phyloP scores from a whole-genome alignment of 2,329 filamentous ascomycete genomes.

The Paraphoma chrysanthemicola region DNA sequence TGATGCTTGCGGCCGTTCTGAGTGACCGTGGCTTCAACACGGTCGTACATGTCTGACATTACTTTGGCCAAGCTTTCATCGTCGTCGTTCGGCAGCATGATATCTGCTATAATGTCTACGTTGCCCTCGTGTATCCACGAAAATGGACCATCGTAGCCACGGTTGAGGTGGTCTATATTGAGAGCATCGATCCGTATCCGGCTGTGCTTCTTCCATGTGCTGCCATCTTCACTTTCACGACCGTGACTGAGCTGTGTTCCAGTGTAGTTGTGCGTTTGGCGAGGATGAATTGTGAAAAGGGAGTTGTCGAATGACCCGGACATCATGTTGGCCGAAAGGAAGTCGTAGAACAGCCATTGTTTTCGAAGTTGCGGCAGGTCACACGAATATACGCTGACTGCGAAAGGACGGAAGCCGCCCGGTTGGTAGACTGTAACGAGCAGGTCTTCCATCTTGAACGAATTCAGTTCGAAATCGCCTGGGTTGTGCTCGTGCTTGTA shows the following conservation, averaged over 20 bases:
- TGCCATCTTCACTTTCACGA: slow-evolving; percentile 66
- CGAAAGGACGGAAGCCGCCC: slow-evolving; percentile 88
- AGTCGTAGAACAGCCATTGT: slow-evolving; percentile 98
- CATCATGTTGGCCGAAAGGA: slow-evolving; percentile 93
- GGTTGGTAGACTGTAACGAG: slow-evolving; percentile 92
- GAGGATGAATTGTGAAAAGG: slow-evolving; percentile 94
- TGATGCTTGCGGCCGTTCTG: slow-evolving; percentile 69
- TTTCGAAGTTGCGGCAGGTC: slow-evolving; percentile 92
- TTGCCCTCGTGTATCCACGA: slow-evolving; percentile 98
- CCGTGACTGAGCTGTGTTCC: slow-evolving; percentile 66
- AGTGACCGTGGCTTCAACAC: slow-evolving; percentile 89
- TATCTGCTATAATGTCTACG: slow-evolving; percentile 93
- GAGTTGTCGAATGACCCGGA: slow-evolving; percentile 95
- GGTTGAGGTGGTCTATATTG: slow-evolving; percentile 94
- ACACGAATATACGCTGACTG: slow-evolving; percentile 93
- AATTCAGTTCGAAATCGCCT: slow-evolving; percentile 96
- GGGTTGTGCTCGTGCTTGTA: slow-evolving; percentile 88
- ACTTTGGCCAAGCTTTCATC: slow-evolving; percentile 92
- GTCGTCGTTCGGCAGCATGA: slow-evolving; percentile 89
- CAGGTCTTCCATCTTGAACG: slow-evolving; percentile 94
- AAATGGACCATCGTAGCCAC: slow-evolving; percentile 90
- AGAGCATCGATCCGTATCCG: slow-evolving; percentile 90
- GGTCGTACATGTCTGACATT: slow-evolving; percentile 96
- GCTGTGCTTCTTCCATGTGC: slow-evolving; percentile 93
- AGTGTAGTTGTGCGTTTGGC: slow-evolving; percentile 83